Base-by-base conservation (phyloP, 2,329 filamentous ascomycete species). In the Cercospora citrullina region DNA sequence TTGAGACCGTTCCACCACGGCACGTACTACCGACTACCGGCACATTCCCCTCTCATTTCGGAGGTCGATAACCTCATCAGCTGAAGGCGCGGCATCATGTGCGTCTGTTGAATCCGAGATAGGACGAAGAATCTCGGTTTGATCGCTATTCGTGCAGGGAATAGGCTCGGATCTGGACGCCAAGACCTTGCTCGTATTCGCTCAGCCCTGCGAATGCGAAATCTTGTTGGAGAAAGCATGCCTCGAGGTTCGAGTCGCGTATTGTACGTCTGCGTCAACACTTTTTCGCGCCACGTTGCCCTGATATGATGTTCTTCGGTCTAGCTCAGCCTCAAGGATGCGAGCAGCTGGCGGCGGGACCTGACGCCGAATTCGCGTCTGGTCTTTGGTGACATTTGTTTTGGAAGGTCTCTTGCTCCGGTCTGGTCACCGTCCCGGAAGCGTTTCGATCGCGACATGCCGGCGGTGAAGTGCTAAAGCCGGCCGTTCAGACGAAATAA, bases 101-200 rank as follows among this genome's bases (percentile, higher is more conserved):
- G 36, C 42, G 9, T 48, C 8, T 18, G 3, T 36, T 14, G 3
- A 36, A 21, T 8, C n/a, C 21, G 57, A 33, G 16, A 12, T 8
- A 14, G 4, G 10, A 21, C 28, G 31, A 60, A 14, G 57, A 16
- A 36, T 60, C 57, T 36, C 57, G 21, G 23, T 12, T 36, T 23
- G 9, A 14, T 14, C 57, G n/a, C 26, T 9, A 33, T 18, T 39
- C 30, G 31, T 36, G 21, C 21, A 14, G 10, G 21, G 21, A 16
- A 26, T 23, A 51, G 10, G 9, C 18, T 23, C 45, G 10, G 18
- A 51, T 51, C 2, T 23, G 6, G 21, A 12, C 3, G 12, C 45
- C 45, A 51, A 51, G 45, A 16, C 45, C 45, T 21, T 6, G 21
- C 21, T 60, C 57, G 57, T 60, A 60, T 60, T 60, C 57, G 57